phyloP scores from a whole-genome alignment of 805 yeast genomes.

The Starmerella khaoyaiensis region DNA sequence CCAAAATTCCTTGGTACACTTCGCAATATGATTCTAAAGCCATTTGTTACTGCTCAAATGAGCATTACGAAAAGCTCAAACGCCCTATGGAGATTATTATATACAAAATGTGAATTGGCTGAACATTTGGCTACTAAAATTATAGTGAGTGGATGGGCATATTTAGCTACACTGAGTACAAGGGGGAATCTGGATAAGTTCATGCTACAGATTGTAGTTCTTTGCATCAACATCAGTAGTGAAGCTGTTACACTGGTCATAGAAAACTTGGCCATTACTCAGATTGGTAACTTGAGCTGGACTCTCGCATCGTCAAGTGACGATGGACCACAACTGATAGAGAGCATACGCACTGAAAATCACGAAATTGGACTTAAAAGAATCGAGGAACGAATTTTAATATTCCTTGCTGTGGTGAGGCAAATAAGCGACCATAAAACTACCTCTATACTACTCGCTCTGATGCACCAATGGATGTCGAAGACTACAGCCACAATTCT shows the following conservation, averaged over 20 bases:
- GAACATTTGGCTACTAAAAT: constrained; percentile 1
- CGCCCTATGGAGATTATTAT: constrained; percentile 11
- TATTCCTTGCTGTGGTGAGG: constrained; percentile 35
- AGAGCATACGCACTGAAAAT: not conserved
- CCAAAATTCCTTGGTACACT: constrained; percentile 16
- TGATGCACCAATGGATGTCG: constrained; percentile 39
- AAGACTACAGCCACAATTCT: constrained; percentile 35
- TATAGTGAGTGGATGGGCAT: constrained; percentile 7
- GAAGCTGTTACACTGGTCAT: not conserved
- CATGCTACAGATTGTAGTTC: not conserved
- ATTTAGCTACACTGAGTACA: no score
- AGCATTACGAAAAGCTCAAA: constrained; percentile 2
- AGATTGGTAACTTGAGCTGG: no score
- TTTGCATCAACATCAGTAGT: not conserved
- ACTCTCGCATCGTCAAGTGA: no score
- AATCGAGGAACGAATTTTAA: constrained; percentile 35
- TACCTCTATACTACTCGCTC: constrained; percentile 35
- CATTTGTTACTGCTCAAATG: constrained; percentile 5
- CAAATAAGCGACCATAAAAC: constrained; percentile 38
- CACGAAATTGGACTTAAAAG: constrained; percentile 1
- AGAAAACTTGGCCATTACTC: constrained; percentile 2
- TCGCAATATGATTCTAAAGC: constrained; percentile 11
- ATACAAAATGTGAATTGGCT: not conserved
- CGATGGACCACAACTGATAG: constrained; percentile 6
- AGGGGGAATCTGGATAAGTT: not conserved